Evolutionary conservation across 495 filamentous ascomycete genomes (phyloP).

Genomic region (Xylaria palmicola): DNA sequence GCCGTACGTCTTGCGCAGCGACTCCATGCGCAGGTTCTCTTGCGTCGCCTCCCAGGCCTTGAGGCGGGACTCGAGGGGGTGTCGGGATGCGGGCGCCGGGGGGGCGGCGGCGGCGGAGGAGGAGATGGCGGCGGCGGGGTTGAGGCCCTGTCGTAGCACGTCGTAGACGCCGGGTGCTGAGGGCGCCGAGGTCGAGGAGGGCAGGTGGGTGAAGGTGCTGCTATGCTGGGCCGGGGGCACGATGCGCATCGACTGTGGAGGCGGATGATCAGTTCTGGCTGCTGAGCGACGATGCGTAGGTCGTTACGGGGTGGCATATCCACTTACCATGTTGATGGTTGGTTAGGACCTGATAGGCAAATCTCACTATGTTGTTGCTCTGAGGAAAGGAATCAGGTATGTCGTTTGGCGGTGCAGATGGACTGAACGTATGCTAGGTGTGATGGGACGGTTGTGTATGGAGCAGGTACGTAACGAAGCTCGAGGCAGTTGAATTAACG

Average conservation of each 20-base stretch:
- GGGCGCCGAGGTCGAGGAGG: conserved; percentile 64
- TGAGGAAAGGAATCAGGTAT: too few species aligned
- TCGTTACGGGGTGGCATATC: background rate
- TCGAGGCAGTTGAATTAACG: background rate
- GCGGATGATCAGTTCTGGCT: conserved; percentile 22
- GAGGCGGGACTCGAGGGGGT: conserved; percentile 90
- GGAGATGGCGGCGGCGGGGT: conserved; percentile 45
- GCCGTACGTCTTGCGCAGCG: conserved; percentile 78
- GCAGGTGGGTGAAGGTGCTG: conserved; percentile 57
- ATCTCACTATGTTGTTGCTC: too few species aligned
- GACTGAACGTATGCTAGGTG: too few species aligned
- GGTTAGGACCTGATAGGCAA: too few species aligned
- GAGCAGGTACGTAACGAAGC: background rate
- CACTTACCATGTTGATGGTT: conserved; percentile 49
- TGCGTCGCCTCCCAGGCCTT: conserved; percentile 81
- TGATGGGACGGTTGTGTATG: background rate
- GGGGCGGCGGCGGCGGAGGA: conserved; percentile 46
- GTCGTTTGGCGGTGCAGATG: too few species aligned
- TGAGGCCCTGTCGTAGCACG: conserved; percentile 79
- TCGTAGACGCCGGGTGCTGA: conserved; percentile 91
- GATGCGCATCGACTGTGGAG: conserved; percentile 79
- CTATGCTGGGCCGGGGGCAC: conserved; percentile 63
- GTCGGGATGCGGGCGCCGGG: conserved; percentile 55
- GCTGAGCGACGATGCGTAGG: conserved; percentile 10
- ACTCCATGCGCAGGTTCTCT: conserved; percentile 81